Percentiles rank a stretch among this genome's conserved stretches.
phyloP scores from a whole-genome alignment of 306 rosid species.

The Potentilla sterilis region DNA sequence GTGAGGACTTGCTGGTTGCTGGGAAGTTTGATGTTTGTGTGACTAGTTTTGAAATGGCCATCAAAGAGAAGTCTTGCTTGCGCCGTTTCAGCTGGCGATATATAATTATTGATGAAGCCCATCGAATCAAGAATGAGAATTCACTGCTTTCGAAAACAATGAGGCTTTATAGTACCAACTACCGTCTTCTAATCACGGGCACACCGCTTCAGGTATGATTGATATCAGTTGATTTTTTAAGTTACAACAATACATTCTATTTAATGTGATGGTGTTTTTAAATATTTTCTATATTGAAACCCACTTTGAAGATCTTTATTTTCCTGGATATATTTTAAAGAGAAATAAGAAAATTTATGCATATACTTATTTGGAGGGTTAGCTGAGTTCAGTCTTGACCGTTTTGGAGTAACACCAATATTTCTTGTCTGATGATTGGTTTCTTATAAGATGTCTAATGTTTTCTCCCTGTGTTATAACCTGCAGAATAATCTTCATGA shows the following conservation, averaged over 20 bases:
- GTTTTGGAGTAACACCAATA: not conserved
- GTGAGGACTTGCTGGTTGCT: slow-evolving; percentile 85
- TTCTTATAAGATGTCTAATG: not conserved
- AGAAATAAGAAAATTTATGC: not conserved
- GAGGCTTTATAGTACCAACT: slow-evolving; percentile 86
- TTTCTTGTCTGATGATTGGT: not conserved
- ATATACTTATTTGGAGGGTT: not conserved
- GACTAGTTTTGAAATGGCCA: slow-evolving; percentile 99
- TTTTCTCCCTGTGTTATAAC: not conserved
- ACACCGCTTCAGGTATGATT: slow-evolving; percentile 89
- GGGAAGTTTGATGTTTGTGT: slow-evolving; percentile 96
- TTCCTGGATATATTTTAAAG: not conserved
- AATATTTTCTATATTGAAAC: not conserved
- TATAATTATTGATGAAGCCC: slow-evolving; percentile 94
- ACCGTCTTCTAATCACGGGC: slow-evolving; percentile 92
- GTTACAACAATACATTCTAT: not conserved
- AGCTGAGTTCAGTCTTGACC: not conserved
- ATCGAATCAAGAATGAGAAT: slow-evolving; percentile 95
- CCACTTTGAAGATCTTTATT: not conserved
- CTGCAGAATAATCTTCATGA: slow-evolving; percentile 96
- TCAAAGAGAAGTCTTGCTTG: slow-evolving; percentile 79
- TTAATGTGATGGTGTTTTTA: not conserved
- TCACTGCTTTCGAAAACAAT: slow-evolving; percentile 94
- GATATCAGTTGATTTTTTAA: slow-evolving; percentile 15
- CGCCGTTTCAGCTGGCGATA: slow-evolving; percentile 98